Conservation (phyloP, 345 rosid species). For the Raphanus raphanistrum region DNA sequence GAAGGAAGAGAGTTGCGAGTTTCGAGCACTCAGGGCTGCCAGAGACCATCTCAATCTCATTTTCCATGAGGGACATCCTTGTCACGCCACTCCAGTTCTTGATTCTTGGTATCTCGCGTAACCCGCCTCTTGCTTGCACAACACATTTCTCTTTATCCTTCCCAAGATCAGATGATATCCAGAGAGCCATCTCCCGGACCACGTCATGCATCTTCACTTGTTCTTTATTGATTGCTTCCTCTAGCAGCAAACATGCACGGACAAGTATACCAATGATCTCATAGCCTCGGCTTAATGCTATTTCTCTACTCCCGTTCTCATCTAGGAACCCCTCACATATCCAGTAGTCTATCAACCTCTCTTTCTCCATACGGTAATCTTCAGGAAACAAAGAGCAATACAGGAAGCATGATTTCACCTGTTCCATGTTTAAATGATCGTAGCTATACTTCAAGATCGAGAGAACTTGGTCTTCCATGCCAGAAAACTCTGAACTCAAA, state of each 20-base stretch:
- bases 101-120: not conserved
- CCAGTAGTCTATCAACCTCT: not conserved
- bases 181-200: not conserved
- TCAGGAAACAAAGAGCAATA: not conserved
- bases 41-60: not conserved
- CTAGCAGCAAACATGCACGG: not conserved
- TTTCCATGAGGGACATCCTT: not conserved
- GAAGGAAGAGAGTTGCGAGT: slow-evolving; percentile 23
- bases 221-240: not conserved
- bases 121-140: not conserved
- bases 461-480: no score
- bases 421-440: not conserved
- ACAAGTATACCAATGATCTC: not conserved
- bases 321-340: not conserved
- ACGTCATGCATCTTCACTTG: not conserved
- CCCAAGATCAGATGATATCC: not conserved
- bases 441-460: not conserved
- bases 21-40: not conserved
- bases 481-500: no score
- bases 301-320: not conserved
- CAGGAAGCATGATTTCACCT: not conserved
- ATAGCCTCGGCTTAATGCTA: not conserved
- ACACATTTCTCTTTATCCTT: not conserved
- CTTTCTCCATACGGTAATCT: not conserved
- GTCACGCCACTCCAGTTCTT: not conserved